Evolutionary conservation across 306 rosid species (phyloP).

Genomic region (Purshia tridentata): DNA sequence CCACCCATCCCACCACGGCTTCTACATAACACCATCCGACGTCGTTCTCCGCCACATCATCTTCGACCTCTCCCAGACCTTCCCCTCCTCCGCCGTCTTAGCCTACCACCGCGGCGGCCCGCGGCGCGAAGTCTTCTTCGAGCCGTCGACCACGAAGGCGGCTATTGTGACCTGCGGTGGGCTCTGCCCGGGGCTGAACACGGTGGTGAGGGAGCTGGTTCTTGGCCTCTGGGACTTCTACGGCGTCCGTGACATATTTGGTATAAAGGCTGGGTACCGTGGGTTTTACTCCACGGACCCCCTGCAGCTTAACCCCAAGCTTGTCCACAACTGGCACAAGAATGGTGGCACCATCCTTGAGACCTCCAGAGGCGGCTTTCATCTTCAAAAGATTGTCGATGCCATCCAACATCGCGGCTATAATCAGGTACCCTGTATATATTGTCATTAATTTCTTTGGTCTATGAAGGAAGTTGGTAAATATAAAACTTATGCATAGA

Average conservation of each 20-base stretch:
- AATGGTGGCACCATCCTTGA: conserved; percentile 68
- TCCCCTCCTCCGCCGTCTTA: conserved; percentile 5
- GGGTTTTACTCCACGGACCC: conserved; percentile 62
- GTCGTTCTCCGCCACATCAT: conserved; percentile 43
- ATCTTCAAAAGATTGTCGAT: conserved; percentile 61
- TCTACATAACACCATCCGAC: conserved; percentile 43
- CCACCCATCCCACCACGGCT: conserved; percentile 33
- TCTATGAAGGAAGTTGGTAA: too few species aligned
- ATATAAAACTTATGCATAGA: not conserved
- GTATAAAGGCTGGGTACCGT: conserved; percentile 66
- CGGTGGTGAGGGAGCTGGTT: conserved; percentile 79
- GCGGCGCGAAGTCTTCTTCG: conserved; percentile 31
- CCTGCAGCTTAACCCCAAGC: conserved; percentile 35
- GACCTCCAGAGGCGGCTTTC: conserved; percentile 84
- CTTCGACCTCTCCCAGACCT: conserved; percentile 33
- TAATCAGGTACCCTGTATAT: conserved; percentile 54
- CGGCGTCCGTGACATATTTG: conserved; percentile 65
- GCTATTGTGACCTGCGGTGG: conserved; percentile 79
- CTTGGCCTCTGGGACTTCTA: conserved; percentile 68
- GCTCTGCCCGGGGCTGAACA: conserved; percentile 76
- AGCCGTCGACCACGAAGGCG: conserved; percentile 30
- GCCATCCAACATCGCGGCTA: conserved; percentile 51
- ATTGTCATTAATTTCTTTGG: too few species aligned
- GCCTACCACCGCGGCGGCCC: conserved; percentile 53
- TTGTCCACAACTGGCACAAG: conserved; percentile 59